Evolutionary conservation across 2,329 filamentous ascomycete genomes (phyloP).

Genomic region (Chaetomium sp.): DNA sequence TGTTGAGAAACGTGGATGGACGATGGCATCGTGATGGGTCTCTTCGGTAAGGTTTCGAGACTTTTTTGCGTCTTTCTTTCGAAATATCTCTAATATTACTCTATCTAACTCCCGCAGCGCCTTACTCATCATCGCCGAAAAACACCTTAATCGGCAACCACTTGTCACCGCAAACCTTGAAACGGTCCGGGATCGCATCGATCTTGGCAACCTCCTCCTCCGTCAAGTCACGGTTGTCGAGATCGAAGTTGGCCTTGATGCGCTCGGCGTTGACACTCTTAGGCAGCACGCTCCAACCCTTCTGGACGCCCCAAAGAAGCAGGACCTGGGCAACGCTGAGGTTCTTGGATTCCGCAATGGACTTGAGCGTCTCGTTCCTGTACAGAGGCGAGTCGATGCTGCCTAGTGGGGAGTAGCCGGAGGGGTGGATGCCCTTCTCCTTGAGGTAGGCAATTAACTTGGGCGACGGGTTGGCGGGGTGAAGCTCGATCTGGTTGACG

Average conservation of each 20-base stretch:
- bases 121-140: constrained; percentile 71
- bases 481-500: constrained; percentile 78
- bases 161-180: constrained; percentile 72
- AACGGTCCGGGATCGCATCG: constrained; percentile 62
- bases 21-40: neutral
- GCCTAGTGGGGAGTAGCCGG: constrained; percentile 68
- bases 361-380: constrained; percentile 57
- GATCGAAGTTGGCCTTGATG: constrained; percentile 68
- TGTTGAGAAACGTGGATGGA: too few relatives aligned
- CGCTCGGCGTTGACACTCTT: constrained; percentile 71
- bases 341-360: constrained; percentile 58
- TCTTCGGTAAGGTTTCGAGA: neutral
- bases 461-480: constrained; percentile 74
- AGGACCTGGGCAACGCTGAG: constrained; percentile 70
- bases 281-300: constrained; percentile 77
- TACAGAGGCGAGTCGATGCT: constrained; percentile 63
- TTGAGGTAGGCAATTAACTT: constrained; percentile 69
- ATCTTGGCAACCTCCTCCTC: constrained; percentile 66
- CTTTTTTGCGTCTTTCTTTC: neutral
- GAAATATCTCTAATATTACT: neutral
- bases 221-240: constrained; percentile 67
- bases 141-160: constrained; percentile 76
- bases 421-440: constrained; percentile 66
- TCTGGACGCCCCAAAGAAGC: constrained; percentile 72
- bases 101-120: constrained; percentile 4